Evolutionary conservation across 805 yeast species (phyloP).

Genomic region (Saturnispora galanensis): DNA sequence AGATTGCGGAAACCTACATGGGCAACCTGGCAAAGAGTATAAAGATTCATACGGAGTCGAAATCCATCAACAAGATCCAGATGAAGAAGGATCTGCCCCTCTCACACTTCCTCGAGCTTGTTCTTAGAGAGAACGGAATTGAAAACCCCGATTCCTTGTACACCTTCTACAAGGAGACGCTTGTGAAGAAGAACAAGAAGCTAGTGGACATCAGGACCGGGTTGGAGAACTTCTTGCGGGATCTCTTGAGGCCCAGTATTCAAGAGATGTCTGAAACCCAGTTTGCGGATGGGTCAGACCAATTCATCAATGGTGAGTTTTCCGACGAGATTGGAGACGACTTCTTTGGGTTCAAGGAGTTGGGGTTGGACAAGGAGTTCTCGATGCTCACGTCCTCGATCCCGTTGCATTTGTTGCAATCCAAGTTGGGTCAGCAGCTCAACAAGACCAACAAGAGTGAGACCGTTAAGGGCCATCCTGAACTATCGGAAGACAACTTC

Average conservation of each 20-base stretch:
- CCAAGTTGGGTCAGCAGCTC: conserved; percentile 55
- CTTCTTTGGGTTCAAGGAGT: conserved; percentile 91
- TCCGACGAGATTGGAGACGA: conserved; percentile 92
- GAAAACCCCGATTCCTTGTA: conserved; percentile 68
- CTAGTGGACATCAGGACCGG: conserved; percentile 59
- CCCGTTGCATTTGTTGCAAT: conserved; percentile 80
- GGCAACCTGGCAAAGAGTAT: conserved; percentile 64
- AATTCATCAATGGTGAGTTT: conserved; percentile 90
- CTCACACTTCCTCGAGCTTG: conserved; percentile 35
- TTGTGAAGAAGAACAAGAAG: conserved; percentile 58
- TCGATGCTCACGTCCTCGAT: conserved; percentile 76
- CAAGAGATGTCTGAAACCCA: conserved; percentile 64
- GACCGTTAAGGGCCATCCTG: conserved; percentile 51
- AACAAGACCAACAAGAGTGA: conserved; percentile 34
- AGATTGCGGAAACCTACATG: conserved; percentile 73
- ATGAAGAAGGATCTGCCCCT: conserved; percentile 28
- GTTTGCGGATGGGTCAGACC: conserved; percentile 86
- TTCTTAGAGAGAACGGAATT: conserved; percentile 81
- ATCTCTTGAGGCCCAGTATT: conserved; percentile 69
- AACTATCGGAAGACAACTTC: conserved; percentile 47
- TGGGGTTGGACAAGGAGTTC: conserved; percentile 89
- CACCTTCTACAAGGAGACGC: conserved; percentile 62
- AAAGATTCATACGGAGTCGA: conserved; percentile 61
- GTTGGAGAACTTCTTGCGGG: conserved; percentile 64
- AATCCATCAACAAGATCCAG: conserved; percentile 31